Evolutionary conservation across 495 filamentous ascomycete genomes (phyloP).

Genomic region (Podospora didyma): DNA sequence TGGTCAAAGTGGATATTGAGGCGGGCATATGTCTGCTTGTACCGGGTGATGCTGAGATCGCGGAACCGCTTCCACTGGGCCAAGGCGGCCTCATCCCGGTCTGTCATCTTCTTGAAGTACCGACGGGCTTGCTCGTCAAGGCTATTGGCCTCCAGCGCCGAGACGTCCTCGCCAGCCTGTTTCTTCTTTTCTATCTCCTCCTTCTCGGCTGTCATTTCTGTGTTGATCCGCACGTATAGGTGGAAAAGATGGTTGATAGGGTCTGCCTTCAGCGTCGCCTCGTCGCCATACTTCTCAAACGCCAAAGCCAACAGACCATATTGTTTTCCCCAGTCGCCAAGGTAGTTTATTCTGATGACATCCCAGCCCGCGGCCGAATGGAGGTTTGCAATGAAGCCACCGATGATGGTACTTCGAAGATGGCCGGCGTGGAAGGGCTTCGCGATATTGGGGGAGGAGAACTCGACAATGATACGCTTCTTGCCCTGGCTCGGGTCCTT

Average conservation of each 20-base stretch:
- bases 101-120: constrained; percentile 92
- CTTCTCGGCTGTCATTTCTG: constrained; percentile 53
- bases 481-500: constrained; percentile 64
- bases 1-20: constrained; percentile 87
- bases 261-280: constrained; percentile 51
- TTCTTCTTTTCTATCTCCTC: constrained; percentile 45
- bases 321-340: constrained; percentile 67
- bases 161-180: constrained; percentile 47
- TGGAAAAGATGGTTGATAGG: constrained; percentile 63
- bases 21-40: constrained; percentile 52
- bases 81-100: constrained; percentile 70
- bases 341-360: constrained; percentile 60
- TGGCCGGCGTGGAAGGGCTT: constrained; percentile 68
- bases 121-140: constrained; percentile 60
- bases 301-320: constrained; percentile 59
- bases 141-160: constrained; percentile 45
- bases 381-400: constrained; percentile 59
- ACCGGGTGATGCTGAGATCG: constrained; percentile 81
- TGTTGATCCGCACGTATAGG: constrained; percentile 60
- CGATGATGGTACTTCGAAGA: constrained; percentile 64
- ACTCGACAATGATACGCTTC: constrained; percentile 62
- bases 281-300: constrained; percentile 56
- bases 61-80: constrained; percentile 84
- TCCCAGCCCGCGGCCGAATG: constrained; percentile 59
- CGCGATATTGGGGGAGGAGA: constrained; percentile 60